Evolutionary conservation across 306 rosid species (phyloP).

Genomic region (Glycine soja): DNA sequence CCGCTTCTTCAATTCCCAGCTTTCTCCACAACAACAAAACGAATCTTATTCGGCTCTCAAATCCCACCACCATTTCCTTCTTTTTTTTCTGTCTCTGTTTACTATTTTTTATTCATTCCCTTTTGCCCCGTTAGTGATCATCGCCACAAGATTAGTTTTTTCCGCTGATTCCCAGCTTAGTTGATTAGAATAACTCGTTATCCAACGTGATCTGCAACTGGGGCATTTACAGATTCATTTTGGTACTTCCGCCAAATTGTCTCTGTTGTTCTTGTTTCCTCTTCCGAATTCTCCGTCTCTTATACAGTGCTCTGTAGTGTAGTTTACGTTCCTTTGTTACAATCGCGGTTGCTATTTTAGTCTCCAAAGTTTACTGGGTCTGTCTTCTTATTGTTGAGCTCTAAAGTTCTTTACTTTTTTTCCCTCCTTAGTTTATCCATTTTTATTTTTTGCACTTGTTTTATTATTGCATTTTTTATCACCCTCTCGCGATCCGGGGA

Average conservation of each 20-base stretch:
- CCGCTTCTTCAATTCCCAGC: slow-evolving; percentile 33
- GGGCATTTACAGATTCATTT: slow-evolving; percentile 33
- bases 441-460: slow-evolving; percentile 15
- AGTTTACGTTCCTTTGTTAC: slow-evolving; percentile 33
- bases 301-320: background rate
- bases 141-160: slow-evolving; percentile 48
- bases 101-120: background rate
- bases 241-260: slow-evolving; percentile 54
- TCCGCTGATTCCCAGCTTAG: slow-evolving; percentile 17
- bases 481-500: slow-evolving; percentile 43
- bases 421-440: background rate
- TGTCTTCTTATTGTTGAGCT: slow-evolving; percentile 36
- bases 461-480: slow-evolving; percentile 41
- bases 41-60: slow-evolving; percentile 35
- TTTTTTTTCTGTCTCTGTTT: background rate
- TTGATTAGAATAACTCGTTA: slow-evolving; percentile 32
- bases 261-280: slow-evolving; percentile 22
- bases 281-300: slow-evolving; percentile 11
- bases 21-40: slow-evolving; percentile 38
- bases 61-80: slow-evolving; percentile 30
- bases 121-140: slow-evolving; percentile 52
- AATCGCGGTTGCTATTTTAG: slow-evolving; percentile 32
- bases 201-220: slow-evolving; percentile 55
- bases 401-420: slow-evolving; percentile 3
- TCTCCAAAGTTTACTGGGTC: slow-evolving; percentile 36